Evolutionary conservation across 805 yeast species (phyloP).

Genomic region (Candida schatavii): DNA sequence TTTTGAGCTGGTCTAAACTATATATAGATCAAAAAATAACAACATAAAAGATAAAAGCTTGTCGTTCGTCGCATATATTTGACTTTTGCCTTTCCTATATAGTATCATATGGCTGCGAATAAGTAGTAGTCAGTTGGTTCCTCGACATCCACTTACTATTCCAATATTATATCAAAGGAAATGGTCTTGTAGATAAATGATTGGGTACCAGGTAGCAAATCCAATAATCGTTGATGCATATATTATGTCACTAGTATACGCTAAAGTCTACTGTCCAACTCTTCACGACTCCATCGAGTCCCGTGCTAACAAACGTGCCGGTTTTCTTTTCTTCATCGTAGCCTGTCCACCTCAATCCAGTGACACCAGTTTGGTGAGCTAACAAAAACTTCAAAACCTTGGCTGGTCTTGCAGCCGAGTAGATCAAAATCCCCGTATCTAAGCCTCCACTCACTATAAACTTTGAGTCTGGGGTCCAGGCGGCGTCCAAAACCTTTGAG

Average conservation of each 20-base stretch:
- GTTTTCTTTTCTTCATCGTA: slow-evolving; percentile 23
- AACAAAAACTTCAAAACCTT: slow-evolving; percentile 70
- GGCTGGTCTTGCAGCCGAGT: slow-evolving; percentile 75
- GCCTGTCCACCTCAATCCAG: slow-evolving; percentile 66
- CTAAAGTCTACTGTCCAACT: slow-evolving; percentile 54
- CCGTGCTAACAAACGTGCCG: slow-evolving; percentile 59
- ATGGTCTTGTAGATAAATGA: too few relatives aligned
- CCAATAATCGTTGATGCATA: too few relatives aligned
- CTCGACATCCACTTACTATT: too few relatives aligned
- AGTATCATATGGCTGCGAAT: too few relatives aligned
- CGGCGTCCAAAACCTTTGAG: slow-evolving; percentile 69
- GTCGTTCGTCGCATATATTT: too few relatives aligned
- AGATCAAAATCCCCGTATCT: slow-evolving; percentile 78
- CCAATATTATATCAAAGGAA: too few relatives aligned
- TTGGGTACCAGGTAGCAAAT: too few relatives aligned
- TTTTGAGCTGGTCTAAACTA: neutral
- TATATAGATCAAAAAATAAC: neutral
- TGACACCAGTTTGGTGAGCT: slow-evolving; percentile 88
- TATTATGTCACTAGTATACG: slow-evolving; percentile 11
- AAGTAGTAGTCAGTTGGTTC: too few relatives aligned
- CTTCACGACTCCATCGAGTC: slow-evolving; percentile 79
- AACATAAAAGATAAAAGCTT: too few relatives aligned
- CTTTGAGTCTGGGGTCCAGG: slow-evolving; percentile 76
- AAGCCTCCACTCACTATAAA: slow-evolving; percentile 76
- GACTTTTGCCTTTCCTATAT: too few relatives aligned